Base-by-base conservation (phyloP, 2,329 filamentous ascomycete species). In the Sarocladiaceae sp. region DNA sequence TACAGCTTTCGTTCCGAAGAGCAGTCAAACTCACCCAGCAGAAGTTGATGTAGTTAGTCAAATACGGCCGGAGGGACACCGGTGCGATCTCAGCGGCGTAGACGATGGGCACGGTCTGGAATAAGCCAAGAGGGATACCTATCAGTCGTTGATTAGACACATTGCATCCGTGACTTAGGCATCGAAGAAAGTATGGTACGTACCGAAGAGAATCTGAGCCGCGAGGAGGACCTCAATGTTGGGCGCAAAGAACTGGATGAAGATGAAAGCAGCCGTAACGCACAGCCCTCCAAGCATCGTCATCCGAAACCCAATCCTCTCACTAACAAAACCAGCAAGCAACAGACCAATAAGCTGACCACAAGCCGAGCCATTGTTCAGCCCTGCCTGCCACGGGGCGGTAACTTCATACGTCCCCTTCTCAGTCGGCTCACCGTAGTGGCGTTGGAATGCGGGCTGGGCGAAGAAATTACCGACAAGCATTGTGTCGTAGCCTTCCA, bases 321-420 rank as follows among this genome's bases (percentile, higher is more conserved):
- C 70, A 4, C 67, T 64, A n/a, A 72, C 47, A 49, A 64, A 64
- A 6, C 73, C 73, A 42, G 67, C 71, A 23, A 71, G 52, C 29
- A 72, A 59, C 4, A 73, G 61, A 0, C 74, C 74, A 2, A 74
- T 25, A 12, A 76, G 70, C 29, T 69, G 64, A 2, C 73, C 73
- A 10, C 68, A 65, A 15, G 64, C 57, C 0, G 66, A 64, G 4
- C 66, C 72, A 33, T 71, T 72, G 13, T 61, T 62, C 1, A 76
- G 57, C 3, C 66, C 71, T 7, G 70, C 64, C 56, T 75, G 72
- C 73, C 73, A 76, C 15, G 66, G 56, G 1, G 69, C 67, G 4
- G 66, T 60, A 26, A 76, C 60, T 53, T 71, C 61, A 48, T 72
- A 71, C 3, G 59, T 57, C 8, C 66, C 53, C 1, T 48, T 37